These are phyloP conservation scores for Tilletia setariae DNA, from an alignment of 1,284 basidiomycete species.

Conservation along the genomic window DNA sequence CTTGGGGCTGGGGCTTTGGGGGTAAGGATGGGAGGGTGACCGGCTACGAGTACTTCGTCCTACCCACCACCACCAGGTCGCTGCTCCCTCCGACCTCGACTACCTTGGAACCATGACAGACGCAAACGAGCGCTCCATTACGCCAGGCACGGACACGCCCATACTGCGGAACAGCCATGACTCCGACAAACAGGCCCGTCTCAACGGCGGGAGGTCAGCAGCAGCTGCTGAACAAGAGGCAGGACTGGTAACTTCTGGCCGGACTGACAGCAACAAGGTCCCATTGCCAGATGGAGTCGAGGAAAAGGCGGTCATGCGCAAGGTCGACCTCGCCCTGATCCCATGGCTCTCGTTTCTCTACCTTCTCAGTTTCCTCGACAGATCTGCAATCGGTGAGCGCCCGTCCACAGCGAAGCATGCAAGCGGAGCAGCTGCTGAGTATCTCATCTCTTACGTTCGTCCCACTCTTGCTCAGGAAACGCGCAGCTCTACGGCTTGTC, in stretches of 20 bases:
- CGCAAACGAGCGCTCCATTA: background rate
- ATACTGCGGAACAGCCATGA: background rate
- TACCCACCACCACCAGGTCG: background rate
- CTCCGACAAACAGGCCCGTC: background rate
- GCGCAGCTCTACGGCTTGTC: slow-evolving; percentile 34
- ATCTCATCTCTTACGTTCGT: background rate
- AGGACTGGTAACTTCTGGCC: too few relatives aligned
- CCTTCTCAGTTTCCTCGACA: slow-evolving; percentile 54
- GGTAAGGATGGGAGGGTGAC: too few relatives aligned
- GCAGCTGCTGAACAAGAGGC: too few relatives aligned
- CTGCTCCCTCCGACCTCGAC: background rate
- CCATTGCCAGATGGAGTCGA: slow-evolving; percentile 30
- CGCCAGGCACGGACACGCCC: background rate
- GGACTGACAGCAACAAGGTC: background rate
- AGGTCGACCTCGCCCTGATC: slow-evolving; percentile 44
- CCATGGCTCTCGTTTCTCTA: slow-evolving; percentile 45
- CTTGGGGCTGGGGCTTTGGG: background rate
- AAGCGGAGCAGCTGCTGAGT: background rate
- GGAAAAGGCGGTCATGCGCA: slow-evolving; percentile 46
- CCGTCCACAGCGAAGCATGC: background rate
- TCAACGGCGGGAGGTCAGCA: too few relatives aligned
- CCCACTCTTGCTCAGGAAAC: slow-evolving; percentile 27
- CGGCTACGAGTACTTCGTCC: background rate
- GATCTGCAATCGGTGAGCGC: slow-evolving; percentile 58
- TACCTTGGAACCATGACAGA: background rate